Percentiles rank a stretch among this genome's conserved stretches.
Evolutionary conservation across 192 early-diverging fungal species (phyloP).

Genomic region (Mortierella claussenii): DNA sequence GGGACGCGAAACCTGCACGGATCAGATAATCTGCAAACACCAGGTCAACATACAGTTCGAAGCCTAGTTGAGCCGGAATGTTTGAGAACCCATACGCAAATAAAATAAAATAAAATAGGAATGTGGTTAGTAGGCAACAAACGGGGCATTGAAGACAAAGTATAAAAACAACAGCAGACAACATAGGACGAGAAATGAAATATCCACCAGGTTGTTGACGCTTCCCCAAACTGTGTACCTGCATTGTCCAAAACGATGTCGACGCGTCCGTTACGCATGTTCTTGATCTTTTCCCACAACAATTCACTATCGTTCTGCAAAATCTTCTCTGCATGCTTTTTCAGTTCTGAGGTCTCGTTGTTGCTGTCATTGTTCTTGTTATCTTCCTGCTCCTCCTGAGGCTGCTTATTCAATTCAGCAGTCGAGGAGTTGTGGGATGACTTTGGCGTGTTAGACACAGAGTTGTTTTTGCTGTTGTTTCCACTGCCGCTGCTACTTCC

Average conservation of each 20-base stretch:
- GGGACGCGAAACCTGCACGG: constrained; percentile 67
- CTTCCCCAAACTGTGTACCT: no score
- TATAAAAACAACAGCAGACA: no score
- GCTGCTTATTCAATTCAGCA: constrained; percentile 43
- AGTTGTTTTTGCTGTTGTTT: not conserved
- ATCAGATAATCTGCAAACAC: constrained; percentile 88
- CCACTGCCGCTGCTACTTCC: not conserved
- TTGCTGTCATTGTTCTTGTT: no score
- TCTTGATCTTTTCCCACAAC: constrained; percentile 69
- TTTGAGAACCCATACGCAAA: no score
- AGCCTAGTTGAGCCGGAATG: no score
- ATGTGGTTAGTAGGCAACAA: no score
- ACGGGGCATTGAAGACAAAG: no score
- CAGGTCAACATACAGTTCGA: constrained; percentile 92
- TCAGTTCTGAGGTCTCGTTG: constrained; percentile 48
- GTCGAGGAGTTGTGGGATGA: constrained; percentile 51
- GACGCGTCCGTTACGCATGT: constrained; percentile 66
- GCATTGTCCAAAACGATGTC: constrained; percentile 93
- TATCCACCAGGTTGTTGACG: no score
- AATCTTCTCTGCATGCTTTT: constrained; percentile 67
- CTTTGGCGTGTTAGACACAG: not conserved
- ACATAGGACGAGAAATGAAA: not conserved
- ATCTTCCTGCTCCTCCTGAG: not conserved
- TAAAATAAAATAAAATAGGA: no score
- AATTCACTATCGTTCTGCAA: constrained; percentile 77